phyloP scores from a whole-genome alignment of 495 filamentous ascomycete species.

The Aspergillus kassunensis region DNA sequence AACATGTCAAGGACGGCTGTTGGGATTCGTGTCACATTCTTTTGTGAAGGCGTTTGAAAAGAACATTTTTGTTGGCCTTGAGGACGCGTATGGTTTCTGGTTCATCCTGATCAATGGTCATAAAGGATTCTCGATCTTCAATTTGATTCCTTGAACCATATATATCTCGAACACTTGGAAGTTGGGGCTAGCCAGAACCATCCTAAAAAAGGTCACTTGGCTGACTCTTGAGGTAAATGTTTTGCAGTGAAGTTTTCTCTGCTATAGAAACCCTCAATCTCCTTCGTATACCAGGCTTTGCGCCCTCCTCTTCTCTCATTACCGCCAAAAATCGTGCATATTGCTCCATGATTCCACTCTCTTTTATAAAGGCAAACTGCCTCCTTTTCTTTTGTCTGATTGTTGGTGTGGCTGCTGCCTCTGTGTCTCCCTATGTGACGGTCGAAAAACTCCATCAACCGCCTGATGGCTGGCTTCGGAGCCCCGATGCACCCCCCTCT shows the following conservation, averaged over 20 bases:
- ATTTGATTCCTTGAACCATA: too few species aligned
- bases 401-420: not conserved
- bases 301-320: too few species aligned
- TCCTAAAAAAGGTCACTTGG: too few species aligned
- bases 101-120: too few species aligned
- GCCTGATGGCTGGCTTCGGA: conserved; percentile 47
- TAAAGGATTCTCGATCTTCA: too few species aligned
- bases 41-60: not conserved
- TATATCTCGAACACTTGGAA: too few species aligned
- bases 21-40: conserved; percentile 1
- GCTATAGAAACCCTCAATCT: not conserved
- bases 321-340: not conserved
- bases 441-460: conserved; percentile 42
- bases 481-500: conserved; percentile 27
- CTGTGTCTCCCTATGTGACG: conserved; percentile 23
- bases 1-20: not conserved
- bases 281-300: not conserved
- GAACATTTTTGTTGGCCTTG: not conserved
- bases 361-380: conserved; percentile 8
- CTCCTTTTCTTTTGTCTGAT: conserved; percentile 13
- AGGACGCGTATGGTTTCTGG: not conserved
- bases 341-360: conserved; percentile 12
- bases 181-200: too few species aligned
- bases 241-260: too few species aligned
- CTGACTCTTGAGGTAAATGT: too few species aligned